A percentile compares a stretch with the other conserved stretches of the same genome.
Evolutionary conservation across 495 filamentous ascomycete genomes (phyloP).

Genomic region (Penicillium ochrochloron): DNA sequence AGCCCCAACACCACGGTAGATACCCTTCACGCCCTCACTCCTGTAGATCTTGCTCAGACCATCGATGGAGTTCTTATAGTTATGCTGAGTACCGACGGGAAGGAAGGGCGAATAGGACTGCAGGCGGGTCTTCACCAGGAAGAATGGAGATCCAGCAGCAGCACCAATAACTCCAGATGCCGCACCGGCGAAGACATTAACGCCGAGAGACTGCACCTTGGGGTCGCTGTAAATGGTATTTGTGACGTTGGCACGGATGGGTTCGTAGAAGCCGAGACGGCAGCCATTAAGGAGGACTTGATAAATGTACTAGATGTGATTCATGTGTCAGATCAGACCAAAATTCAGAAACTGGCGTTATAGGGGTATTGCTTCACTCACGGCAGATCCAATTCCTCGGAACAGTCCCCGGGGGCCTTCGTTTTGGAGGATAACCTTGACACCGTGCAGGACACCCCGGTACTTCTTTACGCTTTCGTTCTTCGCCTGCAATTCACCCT

Average conservation of each 20-base stretch:
- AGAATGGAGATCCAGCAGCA: slow-evolving; percentile 90
- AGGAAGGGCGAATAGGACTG: slow-evolving; percentile 94
- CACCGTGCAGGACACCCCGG: slow-evolving; percentile 89
- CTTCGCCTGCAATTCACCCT: slow-evolving; percentile 92
- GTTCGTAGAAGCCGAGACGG: slow-evolving; percentile 97
- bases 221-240: slow-evolving; percentile 70
- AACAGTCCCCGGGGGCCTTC: slow-evolving; percentile 87
- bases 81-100: slow-evolving; percentile 94
- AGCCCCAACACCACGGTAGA: slow-evolving; percentile 88
- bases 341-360: background rate
- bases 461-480: slow-evolving; percentile 83
- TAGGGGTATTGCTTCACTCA: slow-evolving; percentile 41
- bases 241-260: slow-evolving; percentile 73
- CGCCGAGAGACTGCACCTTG: slow-evolving; percentile 74
- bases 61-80: slow-evolving; percentile 84
- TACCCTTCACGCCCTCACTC: slow-evolving; percentile 74
- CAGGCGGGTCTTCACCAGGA: slow-evolving; percentile 96
- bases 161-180: slow-evolving; percentile 88
- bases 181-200: slow-evolving; percentile 94
- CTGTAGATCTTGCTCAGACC: slow-evolving; percentile 78
- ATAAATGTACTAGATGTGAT: slow-evolving; percentile 76
- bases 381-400: slow-evolving; percentile 85
- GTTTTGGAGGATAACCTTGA: slow-evolving; percentile 87
- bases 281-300: slow-evolving; percentile 96
- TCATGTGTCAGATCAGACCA: slow-evolving; percentile 2